Base-by-base conservation (phyloP, 1,284 basidiomycete genomes). In the Ceratorhiza oryzae-sativae region DNA sequence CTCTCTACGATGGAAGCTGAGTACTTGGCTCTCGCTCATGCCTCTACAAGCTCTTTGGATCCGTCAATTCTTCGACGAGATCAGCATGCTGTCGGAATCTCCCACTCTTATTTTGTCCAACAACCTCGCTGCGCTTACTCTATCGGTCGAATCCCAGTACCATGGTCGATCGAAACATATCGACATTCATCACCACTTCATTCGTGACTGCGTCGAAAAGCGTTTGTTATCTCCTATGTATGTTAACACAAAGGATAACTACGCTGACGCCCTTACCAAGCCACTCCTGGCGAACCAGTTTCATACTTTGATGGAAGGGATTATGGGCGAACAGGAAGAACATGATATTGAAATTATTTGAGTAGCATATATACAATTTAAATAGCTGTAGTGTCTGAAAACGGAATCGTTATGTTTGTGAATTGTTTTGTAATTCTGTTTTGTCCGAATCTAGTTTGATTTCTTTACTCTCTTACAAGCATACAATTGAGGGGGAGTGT, bases 281-380 rank as follows among this genome's bases (percentile, higher is more conserved):
- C 13, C 76, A 1, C 61, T 79, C 15, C 46, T 20, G n/a, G 23
- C 46, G 1, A 49, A 18, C 13, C 46, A 49, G 46, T 49, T 49
- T 20, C 18, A 49, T 6, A 2, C 1, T n/a, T 6, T 49, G 46
- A 49, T 49, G 3, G n/a, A 20, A 20, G 13, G 46, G 9, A 6
- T 49, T 49, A 49, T 49, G 46, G 46, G 46, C 46, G 46, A 49
- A 49, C 46, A 49, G 13, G 93, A 96, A 86, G 94, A 30, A 15
- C 13, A 13, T 5, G 53, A 27, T 5, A 23, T 49, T 1, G n/a
- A 49, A 9, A 49, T 49, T 20, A 49, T 49, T 49, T 39, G 36
- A 39, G 36, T 39, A 39, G 36, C 36, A 39, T 39, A 39, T 39
- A 39, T 39, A 39, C 36, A 39, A 39, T 39, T 39, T 39, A 39